These are phyloP conservation scores for Biscutella auriculata DNA, from an alignment of 441 rosid genomes.

Conservation along the genomic window DNA sequence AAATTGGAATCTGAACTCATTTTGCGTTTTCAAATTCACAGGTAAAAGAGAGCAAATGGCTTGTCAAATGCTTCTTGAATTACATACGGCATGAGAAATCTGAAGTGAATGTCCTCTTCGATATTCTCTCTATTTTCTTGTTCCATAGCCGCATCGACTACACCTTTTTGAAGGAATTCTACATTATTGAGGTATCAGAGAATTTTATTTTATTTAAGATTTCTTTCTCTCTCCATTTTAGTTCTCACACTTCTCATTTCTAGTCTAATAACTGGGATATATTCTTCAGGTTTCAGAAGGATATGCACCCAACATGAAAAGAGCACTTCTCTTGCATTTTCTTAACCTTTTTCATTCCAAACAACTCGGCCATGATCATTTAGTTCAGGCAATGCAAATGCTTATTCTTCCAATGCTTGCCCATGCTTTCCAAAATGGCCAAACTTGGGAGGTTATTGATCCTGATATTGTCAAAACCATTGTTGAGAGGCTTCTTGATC, in stretches of 20 bases:
- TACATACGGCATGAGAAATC: conserved; percentile 76
- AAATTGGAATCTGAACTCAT: conserved; percentile 7
- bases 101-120: conserved; percentile 91
- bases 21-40: conserved; percentile 32
- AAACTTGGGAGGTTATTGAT: conserved; percentile 97
- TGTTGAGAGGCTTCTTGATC: conserved; percentile 99
- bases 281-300: conserved; percentile 87
- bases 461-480: conserved; percentile 78
- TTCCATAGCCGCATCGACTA: conserved; percentile 93
- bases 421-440: conserved; percentile 86
- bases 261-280: conserved; percentile 14
- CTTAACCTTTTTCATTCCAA: conserved; percentile 86
- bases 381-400: conserved; percentile 99
- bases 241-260: conserved; percentile 7
- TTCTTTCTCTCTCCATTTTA: neutral
- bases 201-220: neutral
- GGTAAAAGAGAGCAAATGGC: conserved; percentile 99
- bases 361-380: conserved; percentile 90
- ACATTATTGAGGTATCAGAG: conserved; percentile 80
- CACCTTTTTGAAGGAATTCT: conserved; percentile 97
- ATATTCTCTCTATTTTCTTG: conserved; percentile 88
- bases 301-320: conserved; percentile 79
- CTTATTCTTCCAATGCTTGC: conserved; percentile 99
- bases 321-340: conserved; percentile 81
- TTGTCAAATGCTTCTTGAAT: conserved; percentile 92